Base-by-base conservation (phyloP, 2,329 filamentous ascomycete genomes). In the Phialemoniopsis sp. region DNA sequence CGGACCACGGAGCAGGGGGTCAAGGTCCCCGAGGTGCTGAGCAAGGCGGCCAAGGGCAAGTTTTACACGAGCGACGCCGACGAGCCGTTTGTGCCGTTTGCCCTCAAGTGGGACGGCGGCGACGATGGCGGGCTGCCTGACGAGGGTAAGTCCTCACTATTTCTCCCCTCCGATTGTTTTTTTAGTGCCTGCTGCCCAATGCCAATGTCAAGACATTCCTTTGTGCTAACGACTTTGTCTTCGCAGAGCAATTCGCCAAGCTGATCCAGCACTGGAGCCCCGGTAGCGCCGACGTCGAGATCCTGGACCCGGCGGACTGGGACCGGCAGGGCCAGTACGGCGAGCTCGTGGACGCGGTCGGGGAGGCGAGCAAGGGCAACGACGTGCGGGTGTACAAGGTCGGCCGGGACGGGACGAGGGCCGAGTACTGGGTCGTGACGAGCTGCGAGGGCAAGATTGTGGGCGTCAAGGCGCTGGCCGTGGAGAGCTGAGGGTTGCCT, bases 61-160 rank as follows among this genome's bases (percentile, higher is more conserved):
- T 82, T 84, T 56, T 95, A 93, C 60, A 62, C 78, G 13, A 93
- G 85, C 45, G 90, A 95, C 43, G 80, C 87, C 21, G 89, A 95
- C 58, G 88, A 94, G 69, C 82, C 85, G 5, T 95, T 95, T 61
- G 80, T 86, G 58, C 79, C 81, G 4, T 87, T 95, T 6, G 79
- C 76, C 38, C 59, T 95, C 49, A 72, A 70, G 48, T 87, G 69
- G 15, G 72, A 73, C 46, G 62, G 57, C 14, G 70, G 67, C 17
- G 66, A 64, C 16, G n/a, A 26, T 6, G 21, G 21, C 36, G 68
- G 69, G 4, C 54, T 85, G 51, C 78, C 82, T 1, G 71, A 78
- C 48, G 81, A 84, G 60, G 71, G 81, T 85, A 56, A 52, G 72
- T 65, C 48, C 8, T 14, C 15, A 4, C 19, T 34, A 10, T 40